Evolutionary conservation across 768 basidiomycete genomes (phyloP).

Genomic region (Collybia mongolica): DNA sequence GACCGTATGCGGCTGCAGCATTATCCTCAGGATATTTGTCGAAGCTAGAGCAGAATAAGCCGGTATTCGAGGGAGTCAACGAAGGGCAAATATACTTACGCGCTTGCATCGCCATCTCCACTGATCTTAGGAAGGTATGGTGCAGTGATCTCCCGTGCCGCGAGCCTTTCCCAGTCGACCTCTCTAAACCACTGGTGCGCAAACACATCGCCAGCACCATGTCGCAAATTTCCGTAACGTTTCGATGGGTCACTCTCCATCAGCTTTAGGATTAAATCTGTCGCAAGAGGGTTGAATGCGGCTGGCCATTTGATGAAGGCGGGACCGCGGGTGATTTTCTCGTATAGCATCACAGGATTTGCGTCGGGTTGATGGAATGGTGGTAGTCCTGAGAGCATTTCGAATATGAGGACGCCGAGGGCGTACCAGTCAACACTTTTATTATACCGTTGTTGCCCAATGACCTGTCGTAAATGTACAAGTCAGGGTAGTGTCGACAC

Average conservation of each 20-base stretch:
- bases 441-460: constrained; percentile 83
- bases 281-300: constrained; percentile 70
- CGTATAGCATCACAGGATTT: constrained; percentile 86
- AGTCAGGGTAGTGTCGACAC: constrained; percentile 12
- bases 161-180: constrained; percentile 86
- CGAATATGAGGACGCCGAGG: constrained; percentile 93
- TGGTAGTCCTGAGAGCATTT: constrained; percentile 95
- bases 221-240: constrained; percentile 85
- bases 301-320: constrained; percentile 76
- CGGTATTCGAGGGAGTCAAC: constrained; percentile 7
- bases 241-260: constrained; percentile 88
- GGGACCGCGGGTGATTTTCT: constrained; percentile 83
- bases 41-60: constrained; percentile 47
- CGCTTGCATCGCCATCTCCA: constrained; percentile 94
- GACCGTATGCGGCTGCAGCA: constrained; percentile 58
- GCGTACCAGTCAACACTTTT: constrained; percentile 99
- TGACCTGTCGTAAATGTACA: constrained; percentile 46
- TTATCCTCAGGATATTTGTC: constrained; percentile 80
- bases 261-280: constrained; percentile 86
- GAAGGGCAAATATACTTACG: constrained; percentile 48
- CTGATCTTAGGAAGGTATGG: constrained; percentile 92
- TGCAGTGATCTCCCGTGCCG: constrained; percentile 84
- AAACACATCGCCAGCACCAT: constrained; percentile 91
- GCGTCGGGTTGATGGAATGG: constrained; percentile 90
- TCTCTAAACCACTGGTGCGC: constrained; percentile 92